Percentiles rank a stretch among this genome's conserved stretches.
These are phyloP conservation scores for Eucalyptus tenuipes DNA, from an alignment of 345 rosid genomes.

Conservation along the genomic window DNA sequence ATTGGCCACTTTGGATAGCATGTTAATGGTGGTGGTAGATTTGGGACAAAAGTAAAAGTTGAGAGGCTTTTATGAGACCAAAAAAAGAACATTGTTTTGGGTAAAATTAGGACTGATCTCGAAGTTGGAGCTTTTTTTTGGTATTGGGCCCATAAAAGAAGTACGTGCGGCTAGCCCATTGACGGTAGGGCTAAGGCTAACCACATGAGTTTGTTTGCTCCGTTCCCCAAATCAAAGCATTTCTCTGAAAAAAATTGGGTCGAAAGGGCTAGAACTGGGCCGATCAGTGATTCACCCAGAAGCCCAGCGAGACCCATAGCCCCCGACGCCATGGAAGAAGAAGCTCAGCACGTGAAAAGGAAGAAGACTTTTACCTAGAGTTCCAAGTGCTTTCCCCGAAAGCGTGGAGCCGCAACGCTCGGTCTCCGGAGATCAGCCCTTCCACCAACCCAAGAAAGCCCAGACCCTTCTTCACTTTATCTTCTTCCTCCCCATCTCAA, in stretches of 20 bases:
- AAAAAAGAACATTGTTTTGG: too few species aligned
- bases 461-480: neutral
- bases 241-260: neutral
- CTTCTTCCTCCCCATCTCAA: neutral
- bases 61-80: fast-evolving
- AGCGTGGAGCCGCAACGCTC: neutral
- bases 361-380: neutral
- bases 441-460: neutral
- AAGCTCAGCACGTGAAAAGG: neutral
- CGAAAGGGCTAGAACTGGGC: neutral
- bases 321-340: neutral
- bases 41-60: neutral
- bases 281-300: neutral
- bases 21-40: fast-evolving
- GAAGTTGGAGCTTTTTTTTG: too few species aligned
- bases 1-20: neutral
- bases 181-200: neutral
- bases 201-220: neutral
- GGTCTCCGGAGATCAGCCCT: neutral
- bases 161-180: neutral
- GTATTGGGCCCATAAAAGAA: too few species aligned
- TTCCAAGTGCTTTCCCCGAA: neutral
- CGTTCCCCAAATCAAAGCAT: neutral
- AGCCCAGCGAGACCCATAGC: neutral
- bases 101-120: neutral